Conservation (phyloP, 2,329 filamentous ascomycete species). For the Fusarium algeriense region DNA sequence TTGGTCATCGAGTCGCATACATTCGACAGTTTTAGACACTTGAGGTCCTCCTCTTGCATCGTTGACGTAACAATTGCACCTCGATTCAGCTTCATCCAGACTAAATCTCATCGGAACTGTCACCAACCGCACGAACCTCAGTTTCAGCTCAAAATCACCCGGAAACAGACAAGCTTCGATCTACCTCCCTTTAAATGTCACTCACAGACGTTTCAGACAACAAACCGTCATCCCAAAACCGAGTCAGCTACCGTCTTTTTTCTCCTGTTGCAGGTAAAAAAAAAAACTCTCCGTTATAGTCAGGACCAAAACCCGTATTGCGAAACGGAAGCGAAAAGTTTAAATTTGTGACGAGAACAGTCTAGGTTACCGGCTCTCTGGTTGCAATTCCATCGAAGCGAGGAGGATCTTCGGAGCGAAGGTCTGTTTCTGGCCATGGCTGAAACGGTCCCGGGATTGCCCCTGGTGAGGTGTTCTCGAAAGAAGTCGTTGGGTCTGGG, state of each 20-base stretch:
- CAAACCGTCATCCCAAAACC: neutral
- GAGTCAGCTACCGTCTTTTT: conserved; percentile 8
- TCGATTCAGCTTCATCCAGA: conserved; percentile 15
- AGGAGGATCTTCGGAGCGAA: conserved; percentile 27
- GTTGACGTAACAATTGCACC: neutral
- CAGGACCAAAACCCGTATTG: conserved; percentile 29
- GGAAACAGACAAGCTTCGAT: conserved; percentile 23
- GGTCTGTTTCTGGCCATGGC: conserved; percentile 41
- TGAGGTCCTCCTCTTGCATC: neutral
- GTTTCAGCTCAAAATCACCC: conserved; percentile 12
- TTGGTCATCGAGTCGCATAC: neutral
- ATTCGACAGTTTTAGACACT: neutral
- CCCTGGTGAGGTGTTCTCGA: neutral
- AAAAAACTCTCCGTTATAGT: conserved; percentile 10
- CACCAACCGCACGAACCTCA: neutral
- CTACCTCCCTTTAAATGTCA: neutral
- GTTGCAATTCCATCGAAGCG: conserved; percentile 36
- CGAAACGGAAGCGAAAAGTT: conserved; percentile 39
- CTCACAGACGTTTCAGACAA: neutral
- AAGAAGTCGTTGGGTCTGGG: conserved; percentile 8
- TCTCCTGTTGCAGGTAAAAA: neutral
- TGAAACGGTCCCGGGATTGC: conserved; percentile 31
- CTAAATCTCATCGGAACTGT: conserved; percentile 12
- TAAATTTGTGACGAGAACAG: conserved; percentile 28
- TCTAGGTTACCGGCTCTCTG: conserved; percentile 41